Percentiles rank a stretch among this genome's conserved stretches.
Evolutionary conservation across 1,284 basidiomycete species (phyloP).

Genomic region (Ganoderma multipileum): DNA sequence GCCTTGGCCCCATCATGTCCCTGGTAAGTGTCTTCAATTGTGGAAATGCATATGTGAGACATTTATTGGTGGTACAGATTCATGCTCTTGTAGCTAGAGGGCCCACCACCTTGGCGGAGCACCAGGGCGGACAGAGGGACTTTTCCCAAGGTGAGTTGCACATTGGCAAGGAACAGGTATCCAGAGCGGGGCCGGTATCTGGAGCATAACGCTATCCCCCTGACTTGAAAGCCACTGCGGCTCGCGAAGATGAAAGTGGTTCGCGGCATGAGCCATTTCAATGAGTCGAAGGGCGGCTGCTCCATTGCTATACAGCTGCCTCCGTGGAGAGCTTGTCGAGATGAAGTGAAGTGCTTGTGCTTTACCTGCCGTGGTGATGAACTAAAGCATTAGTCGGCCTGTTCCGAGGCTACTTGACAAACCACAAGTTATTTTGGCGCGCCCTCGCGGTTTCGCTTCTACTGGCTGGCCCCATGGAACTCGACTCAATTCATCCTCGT

Average conservation of each 20-base stretch:
- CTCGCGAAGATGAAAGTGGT: neutral
- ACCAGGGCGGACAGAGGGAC: slow-evolving; percentile 78
- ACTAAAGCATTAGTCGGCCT: too few relatives aligned
- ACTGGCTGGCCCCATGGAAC: too few relatives aligned
- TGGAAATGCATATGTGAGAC: neutral
- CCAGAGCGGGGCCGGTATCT: neutral
- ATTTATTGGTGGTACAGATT: slow-evolving; percentile 54
- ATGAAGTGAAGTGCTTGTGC: too few relatives aligned
- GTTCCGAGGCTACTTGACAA: too few relatives aligned
- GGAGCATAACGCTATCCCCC: neutral
- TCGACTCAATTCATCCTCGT: too few relatives aligned
- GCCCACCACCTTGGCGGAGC: slow-evolving; percentile 82
- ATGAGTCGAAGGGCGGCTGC: neutral
- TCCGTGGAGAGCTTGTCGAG: too few relatives aligned
- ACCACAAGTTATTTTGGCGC: too few relatives aligned
- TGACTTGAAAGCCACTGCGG: neutral
- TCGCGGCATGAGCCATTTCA: too few relatives aligned
- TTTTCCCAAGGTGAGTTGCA: slow-evolving; percentile 78
- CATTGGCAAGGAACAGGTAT: neutral
- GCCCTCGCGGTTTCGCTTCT: too few relatives aligned
- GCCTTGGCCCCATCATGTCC: slow-evolving; percentile 41
- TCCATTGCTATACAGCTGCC: neutral
- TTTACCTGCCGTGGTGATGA: too few relatives aligned
- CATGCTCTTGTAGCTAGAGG: slow-evolving; percentile 90
- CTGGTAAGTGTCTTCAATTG: slow-evolving; percentile 39